phyloP scores from a whole-genome alignment of 495 filamentous ascomycete genomes.

The Hyaloscypha hepaticicola region DNA sequence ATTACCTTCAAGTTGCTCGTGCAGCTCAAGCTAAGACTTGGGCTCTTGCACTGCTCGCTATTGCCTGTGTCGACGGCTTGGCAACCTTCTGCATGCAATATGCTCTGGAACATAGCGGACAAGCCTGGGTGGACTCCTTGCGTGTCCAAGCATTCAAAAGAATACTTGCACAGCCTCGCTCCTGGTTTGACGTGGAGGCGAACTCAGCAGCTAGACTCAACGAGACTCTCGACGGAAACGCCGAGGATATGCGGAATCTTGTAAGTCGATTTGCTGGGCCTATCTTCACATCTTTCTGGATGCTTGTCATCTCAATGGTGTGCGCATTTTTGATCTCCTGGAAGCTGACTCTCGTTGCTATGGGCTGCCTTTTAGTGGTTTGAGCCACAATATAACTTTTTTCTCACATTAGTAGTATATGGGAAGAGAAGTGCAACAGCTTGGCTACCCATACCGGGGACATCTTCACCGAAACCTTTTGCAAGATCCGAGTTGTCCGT shows the following conservation, averaged over 20 bases:
- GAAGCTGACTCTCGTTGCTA: constrained; percentile 77
- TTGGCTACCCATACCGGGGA: constrained; percentile 52
- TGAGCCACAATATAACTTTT: constrained; percentile 63
- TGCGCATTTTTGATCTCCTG: constrained; percentile 78
- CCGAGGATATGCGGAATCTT: constrained; percentile 83
- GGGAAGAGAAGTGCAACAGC: constrained; percentile 67
- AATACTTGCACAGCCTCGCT: constrained; percentile 73
- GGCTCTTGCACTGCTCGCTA: constrained; percentile 65
- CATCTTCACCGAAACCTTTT: constrained; percentile 75
- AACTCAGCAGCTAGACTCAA: constrained; percentile 64
- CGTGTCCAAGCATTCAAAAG: constrained; percentile 66
- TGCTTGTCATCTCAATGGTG: constrained; percentile 62
- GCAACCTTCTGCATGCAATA: constrained; percentile 67
- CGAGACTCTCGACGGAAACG: constrained; percentile 75
- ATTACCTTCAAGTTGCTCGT: constrained; percentile 52
- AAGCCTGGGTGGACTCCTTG: constrained; percentile 75
- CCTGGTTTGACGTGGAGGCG: constrained; percentile 76
- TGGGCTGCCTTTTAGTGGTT: constrained; percentile 67
- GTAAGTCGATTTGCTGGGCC: constrained; percentile 75
- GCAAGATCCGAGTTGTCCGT: constrained; percentile 78
- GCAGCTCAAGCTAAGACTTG: constrained; percentile 57
- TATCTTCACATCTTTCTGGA: constrained; percentile 59
- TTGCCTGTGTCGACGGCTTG: constrained; percentile 64
- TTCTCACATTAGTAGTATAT: constrained; percentile 58
- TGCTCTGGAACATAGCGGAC: constrained; percentile 66